Evolutionary conservation across 306 rosid genomes (phyloP).

Genomic region (Ochetophila trinervis): DNA sequence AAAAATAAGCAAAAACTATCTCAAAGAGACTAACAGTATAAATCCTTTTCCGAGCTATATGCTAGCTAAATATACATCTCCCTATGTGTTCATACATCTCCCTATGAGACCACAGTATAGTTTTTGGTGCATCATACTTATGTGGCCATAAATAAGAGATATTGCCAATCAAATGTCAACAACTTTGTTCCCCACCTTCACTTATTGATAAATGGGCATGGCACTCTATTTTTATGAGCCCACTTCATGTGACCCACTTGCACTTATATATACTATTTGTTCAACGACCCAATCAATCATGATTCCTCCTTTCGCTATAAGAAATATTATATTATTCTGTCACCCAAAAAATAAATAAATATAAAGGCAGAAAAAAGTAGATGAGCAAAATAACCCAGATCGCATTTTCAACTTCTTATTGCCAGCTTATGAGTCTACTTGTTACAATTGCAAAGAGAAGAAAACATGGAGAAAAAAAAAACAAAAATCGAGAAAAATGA

Average conservation of each 20-base stretch:
- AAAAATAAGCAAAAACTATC: too few relatives aligned
- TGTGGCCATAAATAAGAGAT: too few relatives aligned
- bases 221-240: neutral
- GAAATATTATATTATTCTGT: neutral
- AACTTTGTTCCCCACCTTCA: neutral
- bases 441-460: neutral
- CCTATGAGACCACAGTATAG: too few relatives aligned
- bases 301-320: neutral
- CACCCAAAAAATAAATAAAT: neutral
- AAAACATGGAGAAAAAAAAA: neutral
- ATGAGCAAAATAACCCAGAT: neutral
- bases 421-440: neutral
- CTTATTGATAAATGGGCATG: neutral
- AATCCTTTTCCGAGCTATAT: too few relatives aligned
- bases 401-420: neutral
- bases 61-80: too few relatives aligned
- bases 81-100: too few relatives aligned
- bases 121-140: too few relatives aligned
- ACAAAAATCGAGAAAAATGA: neutral
- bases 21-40: too few relatives aligned
- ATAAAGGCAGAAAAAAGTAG: neutral
- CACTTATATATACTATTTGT: neutral
- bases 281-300: neutral
- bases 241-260: conserved; percentile 6
- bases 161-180: too few relatives aligned